phyloP scores from a whole-genome alignment of 2,329 filamentous ascomycete species.

The Exophiala spinifera region DNA sequence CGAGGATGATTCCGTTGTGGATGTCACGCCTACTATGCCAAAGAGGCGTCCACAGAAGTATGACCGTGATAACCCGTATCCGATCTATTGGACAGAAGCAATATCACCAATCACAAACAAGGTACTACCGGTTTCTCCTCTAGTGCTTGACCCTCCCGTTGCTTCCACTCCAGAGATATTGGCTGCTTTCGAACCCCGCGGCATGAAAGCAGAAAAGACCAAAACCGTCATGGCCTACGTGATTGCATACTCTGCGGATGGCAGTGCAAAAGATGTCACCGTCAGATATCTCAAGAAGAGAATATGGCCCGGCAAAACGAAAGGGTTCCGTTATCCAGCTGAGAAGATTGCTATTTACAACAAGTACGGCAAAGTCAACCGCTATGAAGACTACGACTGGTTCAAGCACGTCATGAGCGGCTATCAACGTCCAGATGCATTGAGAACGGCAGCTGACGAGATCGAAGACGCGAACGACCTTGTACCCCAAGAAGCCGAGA shows the following conservation, averaged over 20 bases:
- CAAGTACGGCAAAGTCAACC: slow-evolving; percentile 70
- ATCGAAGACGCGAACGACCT: slow-evolving; percentile 76
- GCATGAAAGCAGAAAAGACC: slow-evolving; percentile 75
- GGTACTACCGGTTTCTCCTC: slow-evolving; percentile 73
- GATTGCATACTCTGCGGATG: slow-evolving; percentile 76
- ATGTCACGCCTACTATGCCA: slow-evolving; percentile 49
- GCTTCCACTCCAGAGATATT: slow-evolving; percentile 70
- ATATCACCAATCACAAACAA: slow-evolving; percentile 77
- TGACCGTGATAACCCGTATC: slow-evolving; percentile 75
- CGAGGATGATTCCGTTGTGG: slow-evolving; percentile 57
- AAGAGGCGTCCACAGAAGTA: slow-evolving; percentile 49
- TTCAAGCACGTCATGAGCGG: slow-evolving; percentile 75
- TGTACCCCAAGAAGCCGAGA: slow-evolving; percentile 67
- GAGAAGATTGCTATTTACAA: slow-evolving; percentile 82
- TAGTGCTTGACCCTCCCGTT: slow-evolving; percentile 63
- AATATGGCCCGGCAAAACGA: slow-evolving; percentile 82
- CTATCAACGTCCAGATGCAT: slow-evolving; percentile 57
- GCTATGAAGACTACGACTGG: slow-evolving; percentile 81
- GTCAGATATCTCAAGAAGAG: slow-evolving; percentile 82
- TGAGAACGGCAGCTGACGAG: slow-evolving; percentile 69
- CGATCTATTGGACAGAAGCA: slow-evolving; percentile 91
- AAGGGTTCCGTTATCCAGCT: slow-evolving; percentile 71
- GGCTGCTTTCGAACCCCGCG: slow-evolving; percentile 75
- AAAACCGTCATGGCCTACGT: slow-evolving; percentile 91
- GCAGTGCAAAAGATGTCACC: slow-evolving; percentile 91